Percentiles rank a stretch among this genome's conserved stretches.
These are phyloP conservation scores for Exophiala aquamarina DNA, from an alignment of 2,329 filamentous ascomycete genomes.

Conservation along the genomic window DNA sequence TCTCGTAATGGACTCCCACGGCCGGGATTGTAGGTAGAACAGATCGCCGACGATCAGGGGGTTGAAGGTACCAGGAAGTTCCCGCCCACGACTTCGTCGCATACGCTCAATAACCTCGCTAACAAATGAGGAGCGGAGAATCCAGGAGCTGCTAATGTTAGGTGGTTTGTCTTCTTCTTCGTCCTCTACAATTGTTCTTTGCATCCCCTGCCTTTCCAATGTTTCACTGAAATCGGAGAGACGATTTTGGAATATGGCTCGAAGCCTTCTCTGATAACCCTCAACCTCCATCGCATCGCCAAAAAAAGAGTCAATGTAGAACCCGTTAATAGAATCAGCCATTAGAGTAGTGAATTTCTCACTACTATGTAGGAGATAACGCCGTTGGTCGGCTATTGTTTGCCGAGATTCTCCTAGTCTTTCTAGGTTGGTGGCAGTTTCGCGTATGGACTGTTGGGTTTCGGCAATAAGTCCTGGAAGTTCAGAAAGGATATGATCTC, in stretches of 20 bases:
- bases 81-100: conserved; percentile 30
- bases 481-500: conserved; percentile 34
- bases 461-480: conserved; percentile 40
- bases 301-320: conserved; percentile 44
- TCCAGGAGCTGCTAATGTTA: no score
- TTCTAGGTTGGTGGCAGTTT: conserved; percentile 40
- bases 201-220: no score
- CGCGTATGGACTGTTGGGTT: conserved; percentile 34
- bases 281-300: conserved; percentile 22
- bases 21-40: conserved; percentile 36
- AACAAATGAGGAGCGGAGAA: no score
- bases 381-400: conserved; percentile 31
- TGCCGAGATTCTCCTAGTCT: conserved; percentile 48
- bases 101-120: no score
- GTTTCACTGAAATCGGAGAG: conserved; percentile 34
- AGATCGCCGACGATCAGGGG: conserved; percentile 34
- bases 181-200: no score
- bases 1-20: conserved; percentile 37
- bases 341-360: conserved; percentile 40
- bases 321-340: conserved; percentile 40
- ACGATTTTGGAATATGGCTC: conserved; percentile 30
- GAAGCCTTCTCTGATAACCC: conserved; percentile 30
- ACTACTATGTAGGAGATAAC: conserved; percentile 39
- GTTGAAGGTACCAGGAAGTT: conserved; percentile 37
- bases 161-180: no score